phyloP scores from a whole-genome alignment of 2,329 filamentous ascomycete species.

The Diplocarpon rosae region DNA sequence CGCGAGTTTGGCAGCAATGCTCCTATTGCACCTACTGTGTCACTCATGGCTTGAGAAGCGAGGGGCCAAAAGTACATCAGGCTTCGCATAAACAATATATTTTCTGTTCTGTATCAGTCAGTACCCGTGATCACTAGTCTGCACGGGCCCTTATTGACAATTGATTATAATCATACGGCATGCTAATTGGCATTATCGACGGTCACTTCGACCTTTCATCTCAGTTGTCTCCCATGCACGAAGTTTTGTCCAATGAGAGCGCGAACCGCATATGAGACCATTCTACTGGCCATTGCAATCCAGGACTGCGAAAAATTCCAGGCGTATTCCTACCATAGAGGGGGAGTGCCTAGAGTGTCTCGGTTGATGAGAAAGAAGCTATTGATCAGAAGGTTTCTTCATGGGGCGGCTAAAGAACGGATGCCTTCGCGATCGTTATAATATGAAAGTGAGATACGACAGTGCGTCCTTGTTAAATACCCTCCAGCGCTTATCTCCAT shows the following conservation, averaged over 20 bases:
- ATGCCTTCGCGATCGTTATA: not conserved
- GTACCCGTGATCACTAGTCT: no score
- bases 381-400: not conserved
- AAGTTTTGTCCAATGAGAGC: constrained; percentile 4
- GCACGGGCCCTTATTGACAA: no score
- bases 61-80: no score
- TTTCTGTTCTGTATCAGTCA: no score
- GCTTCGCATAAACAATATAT: no score
- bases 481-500: constrained; percentile 12
- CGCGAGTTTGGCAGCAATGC: no score
- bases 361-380: not conserved
- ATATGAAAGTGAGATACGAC: not conserved
- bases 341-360: not conserved
- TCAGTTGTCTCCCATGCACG: constrained; percentile 6
- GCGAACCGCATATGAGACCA: not conserved
- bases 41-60: no score
- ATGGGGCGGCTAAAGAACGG: constrained; percentile 8
- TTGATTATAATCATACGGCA: not conserved
- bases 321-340: constrained; percentile 5
- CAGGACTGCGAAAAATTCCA: no score
- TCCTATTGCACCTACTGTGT: no score
- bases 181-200: constrained; percentile 2
- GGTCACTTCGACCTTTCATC: constrained; percentile 9
- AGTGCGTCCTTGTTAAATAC: not conserved
- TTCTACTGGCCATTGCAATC: constrained; percentile 8